These are phyloP conservation scores for Vigna reflexopilosa DNA, from an alignment of 306 rosid species.

Conservation along the genomic window DNA sequence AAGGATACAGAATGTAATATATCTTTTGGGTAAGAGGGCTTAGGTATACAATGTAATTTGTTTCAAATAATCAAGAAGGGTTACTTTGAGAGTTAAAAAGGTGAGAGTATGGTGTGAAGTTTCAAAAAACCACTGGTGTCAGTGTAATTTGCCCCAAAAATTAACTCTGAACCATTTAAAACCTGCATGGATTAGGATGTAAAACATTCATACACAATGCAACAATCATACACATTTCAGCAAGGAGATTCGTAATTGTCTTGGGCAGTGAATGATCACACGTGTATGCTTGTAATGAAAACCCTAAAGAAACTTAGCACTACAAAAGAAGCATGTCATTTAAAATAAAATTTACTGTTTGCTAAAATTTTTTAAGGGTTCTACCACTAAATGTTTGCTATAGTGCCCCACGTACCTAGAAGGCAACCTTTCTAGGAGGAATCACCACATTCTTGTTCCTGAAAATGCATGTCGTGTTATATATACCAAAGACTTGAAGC, in stretches of 20 bases:
- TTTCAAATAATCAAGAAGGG: too few relatives aligned
- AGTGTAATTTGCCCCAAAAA: background rate
- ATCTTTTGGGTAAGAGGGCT: too few relatives aligned
- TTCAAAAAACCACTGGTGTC: too few relatives aligned
- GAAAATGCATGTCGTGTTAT: conserved; percentile 71
- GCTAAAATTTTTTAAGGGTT: conserved; percentile 9
- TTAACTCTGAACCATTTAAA: background rate
- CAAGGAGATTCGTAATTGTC: background rate
- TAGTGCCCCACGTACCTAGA: conserved; percentile 38
- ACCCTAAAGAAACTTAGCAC: background rate
- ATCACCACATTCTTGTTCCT: conserved; percentile 72
- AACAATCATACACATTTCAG: background rate
- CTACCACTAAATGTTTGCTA: conserved; percentile 34
- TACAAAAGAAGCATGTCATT: background rate
- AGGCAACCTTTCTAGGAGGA: conserved; percentile 70
- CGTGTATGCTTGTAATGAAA: background rate
- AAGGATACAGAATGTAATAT: too few relatives aligned
- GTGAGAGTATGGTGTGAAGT: too few relatives aligned
- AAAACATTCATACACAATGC: background rate
- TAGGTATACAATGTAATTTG: too few relatives aligned
- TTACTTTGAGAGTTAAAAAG: too few relatives aligned
- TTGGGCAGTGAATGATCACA: background rate
- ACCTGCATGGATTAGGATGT: background rate
- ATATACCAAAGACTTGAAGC: conserved; percentile 47
- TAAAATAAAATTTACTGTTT: background rate